Conservation (phyloP, 805 yeast genomes). For the Lachancea lanzarotensis region DNA sequence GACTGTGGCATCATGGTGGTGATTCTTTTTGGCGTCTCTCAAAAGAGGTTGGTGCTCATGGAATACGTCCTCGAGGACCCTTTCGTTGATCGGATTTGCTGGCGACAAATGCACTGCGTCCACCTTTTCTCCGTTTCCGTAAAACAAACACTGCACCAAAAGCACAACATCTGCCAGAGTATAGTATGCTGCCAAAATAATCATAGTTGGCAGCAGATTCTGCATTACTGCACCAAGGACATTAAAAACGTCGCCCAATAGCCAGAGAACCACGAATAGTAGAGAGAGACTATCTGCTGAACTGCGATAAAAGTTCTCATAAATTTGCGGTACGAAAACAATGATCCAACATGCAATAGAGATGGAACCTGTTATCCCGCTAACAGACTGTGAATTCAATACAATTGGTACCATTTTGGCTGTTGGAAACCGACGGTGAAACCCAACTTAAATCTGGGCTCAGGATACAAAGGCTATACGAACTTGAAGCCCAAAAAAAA, state of each 20-base stretch:
- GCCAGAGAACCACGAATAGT: conserved; percentile 82
- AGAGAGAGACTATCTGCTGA: conserved; percentile 87
- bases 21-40: conserved; percentile 5
- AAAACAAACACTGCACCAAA: conserved; percentile 74
- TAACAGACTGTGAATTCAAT: conserved; percentile 61
- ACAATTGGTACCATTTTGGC: conserved; percentile 42
- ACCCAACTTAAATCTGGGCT: no score
- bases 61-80: conserved; percentile 46
- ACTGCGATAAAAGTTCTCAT: conserved; percentile 80
- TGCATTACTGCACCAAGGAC: conserved; percentile 87
- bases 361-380: conserved; percentile 70
- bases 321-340: conserved; percentile 94
- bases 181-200: conserved; percentile 83
- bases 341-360: conserved; percentile 97
- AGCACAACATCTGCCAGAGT: conserved; percentile 85
- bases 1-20: conserved; percentile 7
- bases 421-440: background rate
- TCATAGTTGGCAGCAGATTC: conserved; percentile 91
- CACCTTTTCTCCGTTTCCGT: conserved; percentile 51
- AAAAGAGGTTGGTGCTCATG: conserved; percentile 31
- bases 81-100: conserved; percentile 75
- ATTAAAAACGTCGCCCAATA: conserved; percentile 89
- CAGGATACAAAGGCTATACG: no score
- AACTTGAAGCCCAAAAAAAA: no score
- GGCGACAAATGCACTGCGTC: conserved; percentile 82